These are phyloP conservation scores for Irpex sp. DNA, from an alignment of 1,284 basidiomycete species.

Conservation along the genomic window DNA sequence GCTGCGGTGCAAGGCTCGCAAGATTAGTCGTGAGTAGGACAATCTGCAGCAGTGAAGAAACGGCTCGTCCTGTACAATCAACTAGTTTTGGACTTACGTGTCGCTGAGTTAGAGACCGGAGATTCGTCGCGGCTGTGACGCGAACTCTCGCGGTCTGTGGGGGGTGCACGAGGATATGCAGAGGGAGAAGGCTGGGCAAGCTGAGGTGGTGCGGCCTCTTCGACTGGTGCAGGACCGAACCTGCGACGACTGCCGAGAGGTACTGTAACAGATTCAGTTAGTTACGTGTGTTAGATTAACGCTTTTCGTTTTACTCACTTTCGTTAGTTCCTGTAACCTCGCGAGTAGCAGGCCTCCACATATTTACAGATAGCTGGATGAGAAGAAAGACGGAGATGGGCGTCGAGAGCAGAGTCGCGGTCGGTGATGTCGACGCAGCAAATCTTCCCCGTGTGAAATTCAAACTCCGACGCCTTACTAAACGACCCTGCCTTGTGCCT, in stretches of 20 bases:
- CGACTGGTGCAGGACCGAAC: constrained; percentile 80
- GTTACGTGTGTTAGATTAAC: constrained; percentile 12
- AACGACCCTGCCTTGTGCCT: constrained; percentile 4
- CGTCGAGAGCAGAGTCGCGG: constrained; percentile 13
- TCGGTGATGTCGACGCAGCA: not conserved
- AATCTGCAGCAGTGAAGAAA: constrained; percentile 20
- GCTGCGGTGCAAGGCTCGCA: constrained; percentile 8
- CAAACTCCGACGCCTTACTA: constrained; percentile 21
- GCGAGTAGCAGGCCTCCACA: constrained; percentile 88
- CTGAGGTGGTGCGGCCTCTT: constrained; percentile 72
- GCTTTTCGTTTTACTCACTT: constrained; percentile 37
- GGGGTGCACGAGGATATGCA: constrained; percentile 69
- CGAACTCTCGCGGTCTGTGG: constrained; percentile 44
- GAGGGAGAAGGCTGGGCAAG: constrained; percentile 84
- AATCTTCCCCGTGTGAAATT: constrained; percentile 10
- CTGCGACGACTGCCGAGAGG: constrained; percentile 84
- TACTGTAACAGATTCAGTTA: constrained; percentile 37
- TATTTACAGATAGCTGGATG: constrained; percentile 30
- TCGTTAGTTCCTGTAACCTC: constrained; percentile 85
- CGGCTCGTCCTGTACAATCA: constrained; percentile 13
- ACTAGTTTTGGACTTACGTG: constrained; percentile 27
- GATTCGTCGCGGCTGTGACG: constrained; percentile 56
- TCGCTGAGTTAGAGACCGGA: constrained; percentile 24
- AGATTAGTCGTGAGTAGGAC: constrained; percentile 20
- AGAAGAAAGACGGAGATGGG: constrained; percentile 30